Evolutionary conservation across 169 alveolate genomes (phyloP), one percentile per base, ranked within the genome.

Genomic region (Ichthyophthirius multifiliis): DNA sequence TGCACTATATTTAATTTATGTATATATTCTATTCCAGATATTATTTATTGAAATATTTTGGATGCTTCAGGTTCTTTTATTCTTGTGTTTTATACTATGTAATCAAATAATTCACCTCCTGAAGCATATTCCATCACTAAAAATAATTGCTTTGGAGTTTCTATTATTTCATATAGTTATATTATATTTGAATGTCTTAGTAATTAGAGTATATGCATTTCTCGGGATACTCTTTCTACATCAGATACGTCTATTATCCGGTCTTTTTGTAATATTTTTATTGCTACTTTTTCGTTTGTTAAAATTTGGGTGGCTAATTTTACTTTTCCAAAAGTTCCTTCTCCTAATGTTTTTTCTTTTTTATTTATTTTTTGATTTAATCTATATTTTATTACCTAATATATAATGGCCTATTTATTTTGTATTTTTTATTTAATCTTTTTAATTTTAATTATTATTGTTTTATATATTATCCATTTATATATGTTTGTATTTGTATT

Each of bases 311-410:
- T 89, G 3, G 97, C 99, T 18, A 93, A 89, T 73, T 93, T 91
- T 1, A 96, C 99, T 75, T 96, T 94, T 4, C 98, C 99, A 75
- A 96, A 96, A 15, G 99, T 96, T 31, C 99, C 99, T 83, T 96
- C 98, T 2, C 99, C 99, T 30, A 96, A 86, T 30, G 97, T 92
- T 81, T 89, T 91, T 15, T 94, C 95, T 88, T 46, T 43, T 45
- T 31, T 15, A 63, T 39, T 2, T 6, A 13, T 1, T 46, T 1
- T 1, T 12, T 2, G 23, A 63, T 27, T 6, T 6, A 63, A 23
- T 31, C 10, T 63, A 1, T 15, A 6, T 10, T 46, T 27, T 27
- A 39, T 79, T 86, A 41, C 95, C 94, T 31, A 92, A 74, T 63
- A 90, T 62, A 76, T 92, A 92, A 73, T 90, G 91, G 12, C 94